Evolutionary conservation across 2,329 filamentous ascomycete species (phyloP), one percentile per base, ranked within the genome.

Genomic region (Fusarium musae): DNA sequence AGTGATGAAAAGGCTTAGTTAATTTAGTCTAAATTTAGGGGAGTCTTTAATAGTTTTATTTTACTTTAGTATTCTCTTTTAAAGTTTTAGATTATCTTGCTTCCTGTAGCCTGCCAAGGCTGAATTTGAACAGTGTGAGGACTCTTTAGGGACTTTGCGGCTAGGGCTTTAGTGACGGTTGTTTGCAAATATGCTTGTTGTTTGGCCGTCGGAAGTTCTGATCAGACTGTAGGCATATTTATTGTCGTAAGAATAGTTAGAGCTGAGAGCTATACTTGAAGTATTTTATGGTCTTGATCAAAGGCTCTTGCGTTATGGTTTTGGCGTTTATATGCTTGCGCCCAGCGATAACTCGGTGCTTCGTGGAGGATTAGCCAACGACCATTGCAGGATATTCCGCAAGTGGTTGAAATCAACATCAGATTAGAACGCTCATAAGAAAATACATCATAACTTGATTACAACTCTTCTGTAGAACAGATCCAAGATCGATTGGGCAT

Each of bases 181-280:
- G 32, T 13, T 34, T 15, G 32, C 15, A 34, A 36, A 23, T 19
- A 34, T 36, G 16, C n/a, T 50, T 10, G 7, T 21, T 21, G 5
- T 50, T 17, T 6, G 21, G 15, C 12, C 2, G n/a, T 19, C 5
- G 8, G 16, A 3, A 34, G 4, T 21, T 5, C 36, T 19, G 0
- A 10, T 19, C 11, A 17, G 12, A 6, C 9, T 12, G 15, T 32
- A 30, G 16, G 6, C 2, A n/a, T 49, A n/a, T 1, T 34, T 17
- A 17, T 6, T 26, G 15, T 44, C 7, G 6, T 12, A 16, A 26
- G 26, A 12, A 19, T 19, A 44, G 23, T 2, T 23, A 10, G 5
- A 16, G 40, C 5, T 4, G 43, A 28, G 4, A 0, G 12, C 17
- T 19, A 3, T 13, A 4, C n/a, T 15, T 19, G 4, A 21, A 10